Evolutionary conservation across 768 basidiomycete genomes (phyloP).

Genomic region (Paxillus involutus): DNA sequence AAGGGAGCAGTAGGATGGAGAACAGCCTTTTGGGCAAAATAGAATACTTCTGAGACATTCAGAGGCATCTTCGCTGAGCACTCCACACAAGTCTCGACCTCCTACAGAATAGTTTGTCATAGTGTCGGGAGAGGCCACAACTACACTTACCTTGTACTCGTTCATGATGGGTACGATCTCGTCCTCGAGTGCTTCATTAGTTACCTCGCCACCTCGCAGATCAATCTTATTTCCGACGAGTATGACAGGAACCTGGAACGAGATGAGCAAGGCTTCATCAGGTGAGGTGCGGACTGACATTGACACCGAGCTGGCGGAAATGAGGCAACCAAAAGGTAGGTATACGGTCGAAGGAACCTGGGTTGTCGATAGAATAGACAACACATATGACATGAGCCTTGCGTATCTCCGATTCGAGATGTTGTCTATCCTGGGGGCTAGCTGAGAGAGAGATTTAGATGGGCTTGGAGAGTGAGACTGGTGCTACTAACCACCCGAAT

Average conservation of each 20-base stretch:
- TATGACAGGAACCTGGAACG: constrained; percentile 84
- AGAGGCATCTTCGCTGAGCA: constrained; percentile 89
- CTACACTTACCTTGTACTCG: constrained; percentile 83
- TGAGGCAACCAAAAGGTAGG: constrained; percentile 98
- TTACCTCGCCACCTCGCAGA: constrained; percentile 87
- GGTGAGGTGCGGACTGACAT: constrained; percentile 51
- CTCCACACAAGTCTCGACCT: constrained; percentile 98
- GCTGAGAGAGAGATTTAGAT: constrained; percentile 45
- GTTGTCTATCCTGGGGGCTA: constrained; percentile 78
- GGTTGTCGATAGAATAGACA: constrained; percentile 96
- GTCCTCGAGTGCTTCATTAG: constrained; percentile 90
- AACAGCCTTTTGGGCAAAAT: constrained; percentile 98
- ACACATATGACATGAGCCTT: constrained; percentile 98
- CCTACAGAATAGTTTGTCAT: constrained; percentile 46
- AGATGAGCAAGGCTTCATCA: constrained; percentile 5
- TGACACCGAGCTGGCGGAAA: constrained; percentile 93
- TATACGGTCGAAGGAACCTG: constrained; percentile 94
- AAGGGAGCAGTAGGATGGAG: constrained; percentile 95
- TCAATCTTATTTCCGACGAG: constrained; percentile 99
- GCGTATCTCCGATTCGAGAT: constrained; percentile 92
- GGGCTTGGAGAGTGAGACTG: not conserved
- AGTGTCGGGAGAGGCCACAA: not conserved
- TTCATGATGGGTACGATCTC: constrained; percentile 98
- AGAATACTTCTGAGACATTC: constrained; percentile 97
- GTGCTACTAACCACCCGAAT: constrained; percentile 79